A percentile compares a stretch with the other conserved stretches of the same genome.
phyloP scores from a whole-genome alignment of 768 basidiomycete species.

The Cystobasidiopsis lactophilus region DNA sequence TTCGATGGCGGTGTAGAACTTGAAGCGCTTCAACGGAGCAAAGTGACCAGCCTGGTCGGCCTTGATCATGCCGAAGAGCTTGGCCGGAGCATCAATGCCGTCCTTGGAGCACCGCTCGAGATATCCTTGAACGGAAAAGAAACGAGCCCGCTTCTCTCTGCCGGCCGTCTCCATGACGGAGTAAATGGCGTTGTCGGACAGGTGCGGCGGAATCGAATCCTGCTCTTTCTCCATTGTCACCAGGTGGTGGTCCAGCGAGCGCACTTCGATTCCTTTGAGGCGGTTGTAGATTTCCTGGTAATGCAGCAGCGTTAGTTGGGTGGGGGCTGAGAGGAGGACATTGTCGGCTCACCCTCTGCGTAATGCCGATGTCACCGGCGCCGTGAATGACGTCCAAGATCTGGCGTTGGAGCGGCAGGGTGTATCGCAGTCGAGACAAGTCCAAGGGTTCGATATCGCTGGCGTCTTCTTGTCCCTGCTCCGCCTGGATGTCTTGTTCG shows the following conservation, averaged over 20 bases:
- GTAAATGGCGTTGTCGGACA: slow-evolving; percentile 46
- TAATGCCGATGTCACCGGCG: slow-evolving; percentile 32
- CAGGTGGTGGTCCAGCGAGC: slow-evolving; percentile 51
- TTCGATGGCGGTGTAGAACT: slow-evolving; percentile 3
- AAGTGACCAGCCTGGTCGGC: background rate
- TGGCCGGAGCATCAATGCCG: slow-evolving; percentile 20
- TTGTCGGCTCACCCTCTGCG: background rate
- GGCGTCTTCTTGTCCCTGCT: slow-evolving; percentile 21
- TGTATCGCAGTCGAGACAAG: slow-evolving; percentile 19
- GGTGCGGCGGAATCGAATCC: slow-evolving; percentile 47
- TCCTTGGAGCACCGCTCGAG: slow-evolving; percentile 40
- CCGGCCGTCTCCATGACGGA: slow-evolving; percentile 60
- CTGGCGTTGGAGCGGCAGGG: slow-evolving; percentile 54
- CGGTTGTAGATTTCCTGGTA: slow-evolving; percentile 27
- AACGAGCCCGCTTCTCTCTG: slow-evolving; percentile 65
- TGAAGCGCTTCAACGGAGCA: background rate
- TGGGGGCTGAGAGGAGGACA: background rate
- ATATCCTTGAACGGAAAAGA: slow-evolving; percentile 54
- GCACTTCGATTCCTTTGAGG: slow-evolving; percentile 44
- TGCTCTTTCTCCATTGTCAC: slow-evolving; percentile 41
- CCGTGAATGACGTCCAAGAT: slow-evolving; percentile 50
- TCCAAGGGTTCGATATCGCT: background rate
- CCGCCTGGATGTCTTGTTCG: slow-evolving; percentile 29
- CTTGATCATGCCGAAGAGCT: background rate
- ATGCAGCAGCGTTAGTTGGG: slow-evolving; percentile 31